Evolutionary conservation across 1,284 basidiomycete species (phyloP).

Genomic region (Cutaneotrichosporon sp.): DNA sequence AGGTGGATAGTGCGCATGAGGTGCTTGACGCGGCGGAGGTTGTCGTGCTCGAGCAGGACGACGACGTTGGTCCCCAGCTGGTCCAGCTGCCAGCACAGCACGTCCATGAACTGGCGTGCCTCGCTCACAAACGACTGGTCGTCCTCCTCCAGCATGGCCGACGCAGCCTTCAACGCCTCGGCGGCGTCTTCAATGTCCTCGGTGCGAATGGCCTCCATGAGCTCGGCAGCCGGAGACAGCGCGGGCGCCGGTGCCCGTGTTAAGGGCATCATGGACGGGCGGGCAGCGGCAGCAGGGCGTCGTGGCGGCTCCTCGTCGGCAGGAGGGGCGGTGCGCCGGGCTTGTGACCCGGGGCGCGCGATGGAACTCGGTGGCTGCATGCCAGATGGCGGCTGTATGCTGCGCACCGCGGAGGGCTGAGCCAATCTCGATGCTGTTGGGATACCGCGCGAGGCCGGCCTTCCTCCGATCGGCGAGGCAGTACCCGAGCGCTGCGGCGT

Average conservation of each 20-base stretch:
- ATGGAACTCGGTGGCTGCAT: slow-evolving; percentile 17
- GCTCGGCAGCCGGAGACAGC: slow-evolving; percentile 12
- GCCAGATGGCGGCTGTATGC: slow-evolving; percentile 6
- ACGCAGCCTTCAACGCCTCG: slow-evolving; percentile 90
- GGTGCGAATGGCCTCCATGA: slow-evolving; percentile 43
- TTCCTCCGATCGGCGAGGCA: neutral
- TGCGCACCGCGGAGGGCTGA: slow-evolving; percentile 9
- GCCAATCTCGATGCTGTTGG: slow-evolving; percentile 4
- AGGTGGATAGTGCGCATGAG: slow-evolving; percentile 73
- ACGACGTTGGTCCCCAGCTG: slow-evolving; percentile 87
- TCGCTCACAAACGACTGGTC: slow-evolving; percentile 59
- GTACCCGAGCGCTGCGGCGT: slow-evolving; percentile 7
- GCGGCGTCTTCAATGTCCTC: slow-evolving; percentile 82
- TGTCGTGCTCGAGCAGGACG: slow-evolving; percentile 65
- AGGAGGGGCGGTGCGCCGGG: neutral
- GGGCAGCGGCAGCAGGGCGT: slow-evolving; percentile 2
- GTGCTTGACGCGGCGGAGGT: slow-evolving; percentile 86
- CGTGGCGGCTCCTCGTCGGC: slow-evolving; percentile 7
- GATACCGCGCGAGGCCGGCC: slow-evolving; percentile 15
- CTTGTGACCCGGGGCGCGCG: slow-evolving; percentile 17
- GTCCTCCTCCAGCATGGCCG: slow-evolving; percentile 72
- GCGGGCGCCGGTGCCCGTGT: slow-evolving; percentile 6
- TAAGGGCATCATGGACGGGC: slow-evolving; percentile 34
- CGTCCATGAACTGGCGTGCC: slow-evolving; percentile 71
- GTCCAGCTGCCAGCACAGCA: slow-evolving; percentile 57